Evolutionary conservation across 2,329 filamentous ascomycete genomes (phyloP), one percentile per base, ranked within the genome.

Genomic region (Fusarium multiceps): DNA sequence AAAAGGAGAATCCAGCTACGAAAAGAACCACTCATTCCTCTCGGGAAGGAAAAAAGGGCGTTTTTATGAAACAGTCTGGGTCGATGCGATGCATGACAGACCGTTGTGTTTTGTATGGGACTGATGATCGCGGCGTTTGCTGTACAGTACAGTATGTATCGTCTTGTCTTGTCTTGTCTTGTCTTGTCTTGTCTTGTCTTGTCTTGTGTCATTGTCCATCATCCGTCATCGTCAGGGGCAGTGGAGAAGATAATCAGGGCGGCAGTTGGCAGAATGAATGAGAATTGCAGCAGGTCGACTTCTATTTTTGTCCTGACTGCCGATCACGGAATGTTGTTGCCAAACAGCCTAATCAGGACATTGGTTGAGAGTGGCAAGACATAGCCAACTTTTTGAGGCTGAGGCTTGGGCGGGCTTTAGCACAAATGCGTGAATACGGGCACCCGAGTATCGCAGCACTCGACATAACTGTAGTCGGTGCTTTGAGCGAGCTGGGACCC

Each of bases 241-340:
- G 69, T 69, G 70, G 70, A 59, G 70, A 66, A 55, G 63, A 71
- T 71, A 60, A 57, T 72, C 70, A 71, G 70, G 67, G 68, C 68
- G 56, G 56, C 34, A 70, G 55, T 69, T 66, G 42, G 30, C 32
- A 51, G 21, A 40, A 37, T 37, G 34, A 37, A 37, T 37, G 34
- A 41, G 49, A 41, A 21, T 53, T n/a, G 37, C 34, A 62, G 37
- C 50, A 43, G 37, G 30, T 14, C 25, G 25, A 50, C 41, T 57
- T 72, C 70, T 72, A 72, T 72, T 72, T 72, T 72, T 59, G 66
- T 72, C 63, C 25, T 42, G 23, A 47, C 41, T 56, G 59, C 49
- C 51, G 54, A 70, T 58, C 65, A 43, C 55, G 25, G 48, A 57
- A 40, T 64, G 40, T 42, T 59, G 62, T 46, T 23, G 40, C 32